Conservation (phyloP, 2,329 filamentous ascomycete species). For the Talaromyces funiculosus region DNA sequence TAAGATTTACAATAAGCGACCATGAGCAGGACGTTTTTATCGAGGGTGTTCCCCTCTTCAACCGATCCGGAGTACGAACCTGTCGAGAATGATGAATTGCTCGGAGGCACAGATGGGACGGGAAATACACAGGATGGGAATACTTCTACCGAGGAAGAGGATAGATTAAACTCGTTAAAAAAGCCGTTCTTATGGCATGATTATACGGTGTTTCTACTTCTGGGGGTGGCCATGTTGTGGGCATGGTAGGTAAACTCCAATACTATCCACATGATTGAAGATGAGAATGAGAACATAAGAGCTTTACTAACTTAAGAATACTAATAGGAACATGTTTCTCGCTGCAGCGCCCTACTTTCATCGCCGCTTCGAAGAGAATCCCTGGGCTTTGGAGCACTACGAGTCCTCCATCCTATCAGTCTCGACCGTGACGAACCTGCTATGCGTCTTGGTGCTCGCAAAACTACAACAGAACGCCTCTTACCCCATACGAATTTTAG, state of each 20-base stretch:
- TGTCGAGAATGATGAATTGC: constrained; percentile 18
- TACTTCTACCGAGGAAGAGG: not conserved
- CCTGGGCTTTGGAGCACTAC: constrained; percentile 73
- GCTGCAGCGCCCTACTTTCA: constrained; percentile 93
- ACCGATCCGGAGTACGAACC: constrained; percentile 22
- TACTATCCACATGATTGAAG: not conserved
- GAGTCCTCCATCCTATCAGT: constrained; percentile 84
- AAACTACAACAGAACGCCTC: constrained; percentile 76
- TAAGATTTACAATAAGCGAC: not conserved
- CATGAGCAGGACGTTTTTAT: constrained; percentile 7
- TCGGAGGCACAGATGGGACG: constrained; percentile 8
- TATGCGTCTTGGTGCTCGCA: constrained; percentile 68
- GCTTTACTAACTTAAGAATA: not conserved
- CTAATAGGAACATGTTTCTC: constrained; percentile 91
- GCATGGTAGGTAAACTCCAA: constrained; percentile 65
- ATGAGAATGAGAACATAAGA: not conserved
- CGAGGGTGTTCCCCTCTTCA: constrained; percentile 11
- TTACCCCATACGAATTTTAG: constrained; percentile 79
- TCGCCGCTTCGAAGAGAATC: constrained; percentile 64
- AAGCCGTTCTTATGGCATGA: constrained; percentile 71
- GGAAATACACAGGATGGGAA: not conserved
- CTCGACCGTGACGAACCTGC: constrained; percentile 76
- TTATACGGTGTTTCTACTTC: constrained; percentile 75
- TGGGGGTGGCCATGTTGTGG: constrained; percentile 95
- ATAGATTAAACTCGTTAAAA: constrained; percentile 6